phyloP scores from a whole-genome alignment of 768 basidiomycete genomes.

The Lenzites betulinus region DNA sequence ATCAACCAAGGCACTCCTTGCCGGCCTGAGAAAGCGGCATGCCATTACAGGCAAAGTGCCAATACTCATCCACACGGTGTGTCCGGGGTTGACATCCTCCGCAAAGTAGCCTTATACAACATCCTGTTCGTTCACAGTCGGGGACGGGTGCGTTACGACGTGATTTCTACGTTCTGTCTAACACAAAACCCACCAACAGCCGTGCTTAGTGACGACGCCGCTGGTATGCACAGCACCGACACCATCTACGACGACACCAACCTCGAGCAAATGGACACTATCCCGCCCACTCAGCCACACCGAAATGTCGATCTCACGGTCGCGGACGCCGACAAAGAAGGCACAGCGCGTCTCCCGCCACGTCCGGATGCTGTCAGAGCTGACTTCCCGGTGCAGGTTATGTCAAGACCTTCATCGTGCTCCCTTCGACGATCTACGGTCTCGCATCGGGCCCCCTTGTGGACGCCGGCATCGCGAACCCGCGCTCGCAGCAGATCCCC shows the following conservation, averaged over 20 bases:
- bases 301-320: conserved; percentile 51
- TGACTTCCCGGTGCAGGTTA: conserved; percentile 37
- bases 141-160: background rate
- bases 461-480: conserved; percentile 50
- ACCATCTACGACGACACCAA: conserved; percentile 45
- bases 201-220: conserved; percentile 47
- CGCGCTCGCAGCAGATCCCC: conserved; percentile 51
- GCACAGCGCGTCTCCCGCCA: conserved; percentile 26
- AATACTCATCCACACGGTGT: conserved; percentile 61
- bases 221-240: conserved; percentile 40
- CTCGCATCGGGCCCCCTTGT: conserved; percentile 48
- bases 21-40: conserved; percentile 50
- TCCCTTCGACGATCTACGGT: conserved; percentile 59
- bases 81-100: conserved; percentile 22
- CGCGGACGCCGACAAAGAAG: conserved; percentile 50
- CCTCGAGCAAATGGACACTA: conserved; percentile 43
- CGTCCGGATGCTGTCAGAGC: background rate
- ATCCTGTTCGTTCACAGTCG: background rate
- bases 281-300: conserved; percentile 49
- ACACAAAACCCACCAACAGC: conserved; percentile 29
- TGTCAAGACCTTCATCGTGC: conserved; percentile 50
- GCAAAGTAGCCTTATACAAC: background rate
- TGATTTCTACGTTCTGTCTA: background rate
- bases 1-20: conserved; percentile 48
- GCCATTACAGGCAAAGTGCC: conserved; percentile 43